phyloP scores from a whole-genome alignment of 2,329 filamentous ascomycete genomes.

The Fusarium tupiense region DNA sequence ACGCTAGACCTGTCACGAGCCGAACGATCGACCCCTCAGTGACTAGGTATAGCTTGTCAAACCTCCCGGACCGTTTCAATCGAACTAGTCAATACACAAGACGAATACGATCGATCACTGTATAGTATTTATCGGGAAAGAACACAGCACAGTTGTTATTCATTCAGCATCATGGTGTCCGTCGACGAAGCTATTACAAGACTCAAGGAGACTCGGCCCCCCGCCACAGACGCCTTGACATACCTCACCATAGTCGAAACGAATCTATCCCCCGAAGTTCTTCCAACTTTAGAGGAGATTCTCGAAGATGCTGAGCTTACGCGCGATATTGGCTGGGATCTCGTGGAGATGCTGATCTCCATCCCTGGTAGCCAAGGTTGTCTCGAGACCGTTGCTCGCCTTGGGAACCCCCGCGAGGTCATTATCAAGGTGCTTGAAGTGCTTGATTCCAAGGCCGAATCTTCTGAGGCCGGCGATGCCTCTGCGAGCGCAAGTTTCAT shows the following conservation, averaged over 20 bases:
- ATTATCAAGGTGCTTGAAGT: slow-evolving; percentile 83
- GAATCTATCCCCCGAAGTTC: slow-evolving; percentile 72
- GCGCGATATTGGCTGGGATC: slow-evolving; percentile 83
- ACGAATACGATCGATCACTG: neutral
- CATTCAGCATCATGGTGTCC: slow-evolving; percentile 43
- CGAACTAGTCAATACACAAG: slow-evolving; percentile 5
- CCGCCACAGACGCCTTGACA: slow-evolving; percentile 73
- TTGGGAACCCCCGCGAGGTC: slow-evolving; percentile 84
- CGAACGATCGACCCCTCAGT: slow-evolving; percentile 25
- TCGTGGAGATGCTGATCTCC: slow-evolving; percentile 78
- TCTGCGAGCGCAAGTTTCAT: slow-evolving; percentile 66
- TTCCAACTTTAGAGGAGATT: slow-evolving; percentile 74
- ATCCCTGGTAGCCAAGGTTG: slow-evolving; percentile 75
- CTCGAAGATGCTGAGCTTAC: slow-evolving; percentile 75
- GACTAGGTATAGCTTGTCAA: slow-evolving; percentile 1
- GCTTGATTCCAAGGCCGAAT: slow-evolving; percentile 63
- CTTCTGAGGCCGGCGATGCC: slow-evolving; percentile 49
- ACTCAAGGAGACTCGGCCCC: slow-evolving; percentile 60
- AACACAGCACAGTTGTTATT: neutral
- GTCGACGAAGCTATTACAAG: slow-evolving; percentile 55
- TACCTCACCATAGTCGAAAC: slow-evolving; percentile 83
- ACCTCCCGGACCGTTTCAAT: slow-evolving; percentile 2
- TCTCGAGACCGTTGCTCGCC: slow-evolving; percentile 76
- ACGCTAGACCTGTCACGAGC: slow-evolving; percentile 2
- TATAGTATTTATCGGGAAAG: neutral